Percentiles rank a stretch among this genome's conserved stretches.
Conservation (phyloP, 2,329 filamentous ascomycete species). For the Aspergillus viridinutans region DNA sequence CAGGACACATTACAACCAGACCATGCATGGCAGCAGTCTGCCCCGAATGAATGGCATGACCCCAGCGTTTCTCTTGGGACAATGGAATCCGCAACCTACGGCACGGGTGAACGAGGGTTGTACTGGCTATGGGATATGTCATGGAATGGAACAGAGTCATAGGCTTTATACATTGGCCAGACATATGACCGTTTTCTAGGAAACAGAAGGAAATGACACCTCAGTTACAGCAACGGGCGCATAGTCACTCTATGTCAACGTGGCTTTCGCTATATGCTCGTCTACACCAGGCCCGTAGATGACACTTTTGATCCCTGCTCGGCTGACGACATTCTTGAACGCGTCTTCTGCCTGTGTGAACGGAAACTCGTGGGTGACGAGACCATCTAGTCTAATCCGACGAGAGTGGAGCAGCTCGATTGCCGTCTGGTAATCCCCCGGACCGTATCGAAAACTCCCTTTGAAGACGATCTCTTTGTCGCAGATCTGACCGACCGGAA, state of each 20-base stretch:
- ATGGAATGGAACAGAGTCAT: constrained; percentile 15
- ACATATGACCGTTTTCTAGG: neutral
- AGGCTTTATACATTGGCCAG: neutral
- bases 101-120: constrained; percentile 20
- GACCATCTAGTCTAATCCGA: constrained; percentile 66
- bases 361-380: constrained; percentile 68
- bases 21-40: constrained; percentile 2
- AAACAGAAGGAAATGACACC: neutral
- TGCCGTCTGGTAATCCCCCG: constrained; percentile 77
- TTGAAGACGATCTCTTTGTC: constrained; percentile 79
- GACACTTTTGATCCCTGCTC: constrained; percentile 51
- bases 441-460: constrained; percentile 81
- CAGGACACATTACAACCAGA: neutral
- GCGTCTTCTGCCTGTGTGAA: constrained; percentile 78
- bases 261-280: constrained; percentile 10
- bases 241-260: neutral
- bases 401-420: constrained; percentile 62
- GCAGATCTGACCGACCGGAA: constrained; percentile 69
- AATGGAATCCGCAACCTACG: constrained; percentile 1
- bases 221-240: neutral
- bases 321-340: constrained; percentile 75
- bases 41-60: constrained; percentile 9
- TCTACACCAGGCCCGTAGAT: constrained; percentile 31
- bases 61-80: neutral
- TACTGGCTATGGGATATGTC: constrained; percentile 30